These are phyloP conservation scores for Suhomyces terraborum DNA, from an alignment of 1,139 yeast species.

Conservation along the genomic window DNA sequence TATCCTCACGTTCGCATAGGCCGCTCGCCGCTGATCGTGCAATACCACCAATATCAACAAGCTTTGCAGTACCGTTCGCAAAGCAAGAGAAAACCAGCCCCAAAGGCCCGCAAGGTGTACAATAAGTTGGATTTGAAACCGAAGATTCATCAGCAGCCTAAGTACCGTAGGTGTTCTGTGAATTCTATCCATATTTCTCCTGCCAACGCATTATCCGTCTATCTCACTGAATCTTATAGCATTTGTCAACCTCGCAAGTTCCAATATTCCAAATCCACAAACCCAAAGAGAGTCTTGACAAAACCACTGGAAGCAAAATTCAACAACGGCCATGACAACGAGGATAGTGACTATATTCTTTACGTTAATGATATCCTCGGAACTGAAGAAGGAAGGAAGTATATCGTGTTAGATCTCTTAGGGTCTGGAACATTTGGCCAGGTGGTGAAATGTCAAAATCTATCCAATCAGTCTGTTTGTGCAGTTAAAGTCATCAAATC, in stretches of 20 bases:
- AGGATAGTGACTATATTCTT: conserved; percentile 84
- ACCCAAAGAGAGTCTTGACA: conserved; percentile 89
- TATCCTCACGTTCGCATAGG: conserved; percentile 22
- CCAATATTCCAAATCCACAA: conserved; percentile 79
- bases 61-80: conserved; percentile 29
- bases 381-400: conserved; percentile 80
- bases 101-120: conserved; percentile 40
- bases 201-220: conserved; percentile 73
- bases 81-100: conserved; percentile 36
- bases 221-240: conserved; percentile 76
- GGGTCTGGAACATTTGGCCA: conserved; percentile 99
- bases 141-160: conserved; percentile 62
- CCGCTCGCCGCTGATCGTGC: conserved; percentile 40
- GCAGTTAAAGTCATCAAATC: conserved; percentile 96
- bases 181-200: conserved; percentile 86
- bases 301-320: conserved; percentile 85
- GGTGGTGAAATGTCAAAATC: conserved; percentile 94
- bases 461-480: conserved; percentile 82
- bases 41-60: conserved; percentile 43
- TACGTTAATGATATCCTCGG: conserved; percentile 95
- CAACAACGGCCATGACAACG: conserved; percentile 87
- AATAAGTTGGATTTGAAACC: conserved; percentile 63
- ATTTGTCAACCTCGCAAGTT: conserved; percentile 84
- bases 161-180: conserved; percentile 77
- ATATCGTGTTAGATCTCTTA: conserved; percentile 82